Evolutionary conservation across 2,329 filamentous ascomycete genomes (phyloP), one percentile per base, ranked within the genome.

Genomic region (Beauveria bassiana): DNA sequence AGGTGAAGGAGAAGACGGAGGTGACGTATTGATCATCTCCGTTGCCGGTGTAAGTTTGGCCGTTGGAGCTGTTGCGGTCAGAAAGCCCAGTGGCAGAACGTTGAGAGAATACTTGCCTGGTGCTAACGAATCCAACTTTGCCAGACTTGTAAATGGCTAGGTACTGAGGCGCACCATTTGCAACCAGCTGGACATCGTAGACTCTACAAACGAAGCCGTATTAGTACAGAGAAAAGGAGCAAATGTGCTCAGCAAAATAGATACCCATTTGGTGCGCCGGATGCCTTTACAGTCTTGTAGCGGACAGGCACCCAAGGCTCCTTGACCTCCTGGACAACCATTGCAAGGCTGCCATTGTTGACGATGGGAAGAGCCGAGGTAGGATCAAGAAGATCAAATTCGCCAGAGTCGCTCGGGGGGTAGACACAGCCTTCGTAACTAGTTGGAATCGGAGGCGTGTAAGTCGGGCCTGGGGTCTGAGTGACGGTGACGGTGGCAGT

Each of bases 111-210:
- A n/a, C 22, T 50, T 60, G 47, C 58, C 58, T 60, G 1, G 49
- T 60, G 49, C n/a, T 3, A 9, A 60, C 58, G 14, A 60, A 60
- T 18, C 49, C 58, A 24, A 60, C 58, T 26, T 60, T 53, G 24
- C 58, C 58, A n/a, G 58, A 60, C 49, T 60, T 60, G 40, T 60
- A 60, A 26, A 60, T 53, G 24, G 58, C 58, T 5, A 60, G 7
- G 14, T 53, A 60, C 16, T 22, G 49, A 16, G 49, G 49, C 2
- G 49, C 26, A 16, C 57, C 57, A 10, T 26, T 28, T 2, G 49
- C 26, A 38, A 60, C 40, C 7, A 60, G 20, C 20, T 60, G 58
- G 5, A 60, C 7, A 12, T 60, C 58, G 7, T 46, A 60, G 1
- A 60, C 49, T 9, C 58, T 60, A 9, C 1, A 18, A 4, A 16